Base-by-base conservation (phyloP, 352 stramenopile species). In the Pelagophyceae sp. region DNA sequence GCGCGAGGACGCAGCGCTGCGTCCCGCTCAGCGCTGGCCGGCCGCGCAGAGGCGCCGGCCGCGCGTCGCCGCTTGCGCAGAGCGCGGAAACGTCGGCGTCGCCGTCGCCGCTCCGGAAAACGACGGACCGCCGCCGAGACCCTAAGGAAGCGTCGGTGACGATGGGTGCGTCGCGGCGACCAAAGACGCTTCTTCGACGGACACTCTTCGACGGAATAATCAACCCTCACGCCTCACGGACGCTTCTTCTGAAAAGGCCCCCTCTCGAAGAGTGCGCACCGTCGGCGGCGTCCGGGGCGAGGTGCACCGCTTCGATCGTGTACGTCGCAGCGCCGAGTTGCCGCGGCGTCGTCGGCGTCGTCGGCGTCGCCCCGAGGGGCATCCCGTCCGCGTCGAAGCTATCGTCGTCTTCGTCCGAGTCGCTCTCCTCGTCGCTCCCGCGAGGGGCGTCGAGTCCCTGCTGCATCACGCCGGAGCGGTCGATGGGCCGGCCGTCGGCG, bases 21-120 rank as follows among this genome's bases (percentile, higher is more conserved):
- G 81, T 79, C 15, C 81, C 78, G 0, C 89, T 92, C 77, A 65
- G 29, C 6, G 91, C 86, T 25, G 92, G 79, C 75, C 89, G 92
- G 3, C 81, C 82, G 37, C 50, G 64, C 63, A 15, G 32, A 17
- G 58, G 40, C 23, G 58, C 38, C 20, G 58, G 0, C 0, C 37
- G 40, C 31, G 45, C 75, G 33, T 72, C 77, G 25, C 50, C 77
- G 33, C 20, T 27, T 1, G 76, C 77, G 23, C n/a, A n/a, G n/a
- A n/a, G n/a, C n/a, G 51, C 79, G 1, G 74, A 61, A 19, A 76
- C 61, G 37, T 61, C 51, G 5, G 75, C 63, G 40, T 54, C 40
- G 40, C 40, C 40, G 40, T 54, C 40, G 6, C 6, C 40, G 6
- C 6, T 54, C 40, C 40, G 40, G 40, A 54, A 54, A 6, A 20